Conservation (phyloP, 108 stramenopile genomes). For the Conticribra weissflogii region DNA sequence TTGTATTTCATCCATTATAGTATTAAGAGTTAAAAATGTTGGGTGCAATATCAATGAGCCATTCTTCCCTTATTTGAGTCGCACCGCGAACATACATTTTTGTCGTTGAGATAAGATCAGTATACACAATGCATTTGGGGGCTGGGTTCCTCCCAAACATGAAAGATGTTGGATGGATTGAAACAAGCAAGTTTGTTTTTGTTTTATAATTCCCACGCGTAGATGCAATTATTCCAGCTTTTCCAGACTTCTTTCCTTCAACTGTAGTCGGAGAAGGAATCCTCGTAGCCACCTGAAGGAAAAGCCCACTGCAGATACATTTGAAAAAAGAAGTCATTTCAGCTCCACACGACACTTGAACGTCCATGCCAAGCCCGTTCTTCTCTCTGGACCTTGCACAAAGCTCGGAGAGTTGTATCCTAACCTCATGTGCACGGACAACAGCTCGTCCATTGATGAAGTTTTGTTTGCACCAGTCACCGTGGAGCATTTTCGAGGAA, state of each 20-base stretch:
- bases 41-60: slow-evolving; percentile 67
- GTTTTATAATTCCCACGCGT: slow-evolving; percentile 91
- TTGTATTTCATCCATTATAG: too few relatives aligned
- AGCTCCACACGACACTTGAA: slow-evolving; percentile 57
- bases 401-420: slow-evolving; percentile 65
- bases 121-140: slow-evolving; percentile 93
- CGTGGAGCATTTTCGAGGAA: slow-evolving; percentile 59
- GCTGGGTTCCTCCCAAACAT: slow-evolving; percentile 94
- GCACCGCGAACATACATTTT: slow-evolving; percentile 84
- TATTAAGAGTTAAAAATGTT: neutral
- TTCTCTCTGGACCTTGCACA: slow-evolving; percentile 49
- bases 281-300: slow-evolving; percentile 85
- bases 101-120: slow-evolving; percentile 85
- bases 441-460: slow-evolving; percentile 80
- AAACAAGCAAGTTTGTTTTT: slow-evolving; percentile 87
- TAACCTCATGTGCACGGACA: slow-evolving; percentile 71
- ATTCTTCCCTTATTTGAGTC: slow-evolving; percentile 84
- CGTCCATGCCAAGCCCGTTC: slow-evolving; percentile 75
- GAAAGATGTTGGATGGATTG: slow-evolving; percentile 91
- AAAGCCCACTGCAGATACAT: slow-evolving; percentile 91
- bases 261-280: slow-evolving; percentile 55
- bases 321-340: slow-evolving; percentile 76
- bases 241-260: slow-evolving; percentile 67
- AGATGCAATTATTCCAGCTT: slow-evolving; percentile 72
- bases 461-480: slow-evolving; percentile 85